phyloP scores from a whole-genome alignment of 176 grass and related monocot genomes.

The Phyllostachys edulis region DNA sequence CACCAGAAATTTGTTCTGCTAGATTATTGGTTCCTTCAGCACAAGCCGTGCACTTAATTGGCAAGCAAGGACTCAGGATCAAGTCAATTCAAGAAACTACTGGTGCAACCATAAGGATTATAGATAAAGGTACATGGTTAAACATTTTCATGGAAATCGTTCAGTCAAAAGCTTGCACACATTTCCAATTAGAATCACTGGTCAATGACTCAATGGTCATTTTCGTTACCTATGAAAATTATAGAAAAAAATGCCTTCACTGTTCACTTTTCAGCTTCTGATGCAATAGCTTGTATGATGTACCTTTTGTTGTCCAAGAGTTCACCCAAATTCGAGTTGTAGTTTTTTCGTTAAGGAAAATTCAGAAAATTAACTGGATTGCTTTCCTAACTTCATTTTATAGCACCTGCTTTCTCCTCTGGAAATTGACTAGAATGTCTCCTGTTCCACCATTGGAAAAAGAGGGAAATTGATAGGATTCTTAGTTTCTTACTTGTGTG shows the following conservation, averaged over 20 bases:
- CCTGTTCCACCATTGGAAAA: neutral
- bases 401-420: neutral
- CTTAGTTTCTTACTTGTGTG: neutral
- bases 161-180: neutral
- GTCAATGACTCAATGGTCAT: neutral
- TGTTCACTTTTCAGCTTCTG: neutral
- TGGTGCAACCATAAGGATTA: conserved; percentile 51
- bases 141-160: neutral
- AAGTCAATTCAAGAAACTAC: conserved; percentile 59
- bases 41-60: conserved; percentile 75
- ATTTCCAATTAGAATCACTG: neutral
- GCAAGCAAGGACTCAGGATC: conserved; percentile 67
- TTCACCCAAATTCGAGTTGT: neutral
- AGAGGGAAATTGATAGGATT: neutral
- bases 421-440: neutral
- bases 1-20: conserved; percentile 47
- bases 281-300: neutral
- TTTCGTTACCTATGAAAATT: neutral
- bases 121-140: conserved; percentile 47
- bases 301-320: neutral
- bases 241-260: neutral
- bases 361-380: neutral
- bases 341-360: neutral
- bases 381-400: neutral
- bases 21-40: conserved; percentile 58